phyloP scores from a whole-genome alignment of 1,139 yeast genomes.

The Groenewaldozyma auringiensis region DNA sequence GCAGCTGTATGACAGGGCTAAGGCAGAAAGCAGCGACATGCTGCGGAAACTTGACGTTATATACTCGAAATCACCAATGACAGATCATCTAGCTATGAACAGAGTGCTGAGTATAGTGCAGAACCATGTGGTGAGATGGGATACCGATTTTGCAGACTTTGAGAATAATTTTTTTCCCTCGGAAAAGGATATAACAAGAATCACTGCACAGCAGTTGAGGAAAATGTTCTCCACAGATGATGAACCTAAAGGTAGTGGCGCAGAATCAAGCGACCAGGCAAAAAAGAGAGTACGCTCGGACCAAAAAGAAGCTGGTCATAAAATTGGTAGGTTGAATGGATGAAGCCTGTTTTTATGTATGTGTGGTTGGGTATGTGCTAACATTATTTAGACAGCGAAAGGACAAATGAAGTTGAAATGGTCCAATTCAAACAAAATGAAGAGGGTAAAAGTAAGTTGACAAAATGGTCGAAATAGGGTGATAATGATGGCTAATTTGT shows the following conservation, averaged over 20 bases:
- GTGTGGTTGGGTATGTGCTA: too few species aligned
- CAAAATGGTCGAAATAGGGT: too few species aligned
- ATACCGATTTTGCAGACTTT: constrained; percentile 72
- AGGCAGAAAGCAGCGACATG: constrained; percentile 44
- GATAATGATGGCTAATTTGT: too few species aligned
- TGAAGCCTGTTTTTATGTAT: background rate
- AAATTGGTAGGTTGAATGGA: background rate
- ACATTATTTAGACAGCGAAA: background rate
- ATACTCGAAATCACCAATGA: constrained; percentile 50
- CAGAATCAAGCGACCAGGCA: constrained; percentile 12
- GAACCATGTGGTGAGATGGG: constrained; percentile 83
- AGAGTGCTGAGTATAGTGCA: constrained; percentile 64
- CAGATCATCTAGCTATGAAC: constrained; percentile 65
- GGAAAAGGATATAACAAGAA: constrained; percentile 86
- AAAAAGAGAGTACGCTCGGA: constrained; percentile 8
- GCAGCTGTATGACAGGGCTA: constrained; percentile 49
- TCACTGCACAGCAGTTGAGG: constrained; percentile 81
- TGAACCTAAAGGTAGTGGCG: background rate
- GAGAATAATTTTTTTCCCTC: constrained; percentile 76
- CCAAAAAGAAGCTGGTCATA: too few species aligned
- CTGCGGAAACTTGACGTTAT: constrained; percentile 43
- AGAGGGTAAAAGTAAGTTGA: too few species aligned
- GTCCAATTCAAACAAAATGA: background rate
- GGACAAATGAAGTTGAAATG: background rate
- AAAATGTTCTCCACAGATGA: constrained; percentile 47